Percentiles rank a stretch among this genome's conserved stretches.
These are phyloP conservation scores for Nemania diffusa DNA, from an alignment of 2,329 filamentous ascomycete species.

Conservation along the genomic window DNA sequence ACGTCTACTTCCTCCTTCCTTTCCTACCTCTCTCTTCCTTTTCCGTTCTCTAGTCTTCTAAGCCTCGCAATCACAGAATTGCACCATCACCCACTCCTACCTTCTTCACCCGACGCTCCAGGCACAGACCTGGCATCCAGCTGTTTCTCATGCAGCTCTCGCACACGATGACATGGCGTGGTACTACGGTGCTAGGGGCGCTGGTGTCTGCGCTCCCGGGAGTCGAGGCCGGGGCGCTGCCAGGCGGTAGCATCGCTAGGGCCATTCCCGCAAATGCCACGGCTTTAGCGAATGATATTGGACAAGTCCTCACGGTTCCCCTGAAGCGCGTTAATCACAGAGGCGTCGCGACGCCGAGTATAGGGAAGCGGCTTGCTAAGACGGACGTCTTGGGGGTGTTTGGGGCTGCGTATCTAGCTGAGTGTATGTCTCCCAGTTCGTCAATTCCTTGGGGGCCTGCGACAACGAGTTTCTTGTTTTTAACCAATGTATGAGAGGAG, in stretches of 20 bases:
- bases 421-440: slow-evolving; percentile 39
- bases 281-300: slow-evolving; percentile 29
- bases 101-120: neutral
- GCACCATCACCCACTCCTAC: neutral
- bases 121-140: neutral
- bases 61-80: neutral
- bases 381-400: slow-evolving; percentile 46
- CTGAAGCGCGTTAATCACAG: slow-evolving; percentile 43
- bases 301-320: slow-evolving; percentile 44
- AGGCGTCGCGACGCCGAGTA: slow-evolving; percentile 43
- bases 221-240: slow-evolving; percentile 23
- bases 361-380: slow-evolving; percentile 45
- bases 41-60: neutral
- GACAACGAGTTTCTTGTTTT: too few species aligned
- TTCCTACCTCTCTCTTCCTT: neutral
- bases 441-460: too few species aligned
- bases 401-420: slow-evolving; percentile 48
- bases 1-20: slow-evolving; percentile 5
- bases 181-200: slow-evolving; percentile 6
- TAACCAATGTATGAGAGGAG: neutral
- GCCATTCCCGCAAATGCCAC: slow-evolving; percentile 14
- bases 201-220: slow-evolving; percentile 12
- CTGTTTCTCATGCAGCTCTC: slow-evolving; percentile 3
- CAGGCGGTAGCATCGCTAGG: slow-evolving; percentile 20
- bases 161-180: slow-evolving; percentile 10